phyloP scores from a whole-genome alignment of 768 basidiomycete species.

The Strobilomyces echinocephalus region DNA sequence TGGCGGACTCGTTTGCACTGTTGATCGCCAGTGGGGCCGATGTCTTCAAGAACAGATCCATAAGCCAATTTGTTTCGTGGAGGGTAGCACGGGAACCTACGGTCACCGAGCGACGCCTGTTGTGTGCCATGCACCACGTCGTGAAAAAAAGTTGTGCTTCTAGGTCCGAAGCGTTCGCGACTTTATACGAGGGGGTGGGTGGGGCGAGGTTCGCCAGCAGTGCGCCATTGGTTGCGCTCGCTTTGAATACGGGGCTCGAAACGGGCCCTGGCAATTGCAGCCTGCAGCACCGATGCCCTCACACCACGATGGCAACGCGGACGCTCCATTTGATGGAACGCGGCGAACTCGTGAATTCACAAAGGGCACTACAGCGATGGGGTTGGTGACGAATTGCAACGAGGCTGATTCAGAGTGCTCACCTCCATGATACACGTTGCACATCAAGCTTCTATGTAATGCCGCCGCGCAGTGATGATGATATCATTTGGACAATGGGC shows the following conservation, averaged over 20 bases:
- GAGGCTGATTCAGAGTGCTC: slow-evolving; percentile 9
- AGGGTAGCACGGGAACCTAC: slow-evolving; percentile 6
- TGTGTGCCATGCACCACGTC: slow-evolving; percentile 1
- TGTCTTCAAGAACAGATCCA: slow-evolving; percentile 2
- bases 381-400: slow-evolving; percentile 2
- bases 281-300: slow-evolving; percentile 2
- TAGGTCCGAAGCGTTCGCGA: not conserved
- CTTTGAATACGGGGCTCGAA: slow-evolving; percentile 1
- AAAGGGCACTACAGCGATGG: not conserved
- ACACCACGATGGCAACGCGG: not conserved
- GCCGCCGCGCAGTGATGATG: no score
- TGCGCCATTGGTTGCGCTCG: not conserved
- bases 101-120: not conserved
- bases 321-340: slow-evolving; percentile 7
- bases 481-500: no score
- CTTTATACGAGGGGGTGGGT: slow-evolving; percentile 10
- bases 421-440: no score
- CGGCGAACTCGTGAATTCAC: slow-evolving; percentile 17
- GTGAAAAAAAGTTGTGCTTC: not conserved
- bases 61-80: not conserved
- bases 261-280: slow-evolving; percentile 3
- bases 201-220: not conserved
- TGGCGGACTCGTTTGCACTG: not conserved
- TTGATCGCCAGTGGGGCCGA: not conserved
- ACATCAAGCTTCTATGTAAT: no score